Evolutionary conservation across 192 early-diverging fungal genomes (phyloP).

Genomic region (Umbelopsis sp.): DNA sequence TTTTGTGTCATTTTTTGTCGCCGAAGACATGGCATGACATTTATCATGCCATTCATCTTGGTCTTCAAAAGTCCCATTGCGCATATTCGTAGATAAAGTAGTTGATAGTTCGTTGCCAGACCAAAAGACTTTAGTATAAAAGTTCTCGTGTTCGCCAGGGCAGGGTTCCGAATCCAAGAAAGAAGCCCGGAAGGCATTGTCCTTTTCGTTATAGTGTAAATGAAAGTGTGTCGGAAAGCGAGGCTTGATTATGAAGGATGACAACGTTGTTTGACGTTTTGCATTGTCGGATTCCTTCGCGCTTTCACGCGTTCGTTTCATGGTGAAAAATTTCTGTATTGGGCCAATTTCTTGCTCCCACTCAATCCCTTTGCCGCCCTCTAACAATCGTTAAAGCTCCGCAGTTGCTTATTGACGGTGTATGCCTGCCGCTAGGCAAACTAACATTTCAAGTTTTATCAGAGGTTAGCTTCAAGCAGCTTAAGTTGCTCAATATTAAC

Average conservation of each 20-base stretch:
- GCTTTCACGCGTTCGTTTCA: constrained; percentile 12
- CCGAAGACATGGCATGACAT: not conserved
- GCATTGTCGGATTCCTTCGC: not conserved
- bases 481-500: too few species aligned
- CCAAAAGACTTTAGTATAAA: constrained; percentile 6
- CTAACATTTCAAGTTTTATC: too few species aligned
- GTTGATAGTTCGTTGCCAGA: not conserved
- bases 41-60: constrained; percentile 13
- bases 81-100: not conserved
- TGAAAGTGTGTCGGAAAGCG: not conserved
- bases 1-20: not conserved
- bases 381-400: too few species aligned
- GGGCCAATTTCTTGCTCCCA: too few species aligned
- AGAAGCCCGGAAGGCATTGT: not conserved
- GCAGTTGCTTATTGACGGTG: too few species aligned
- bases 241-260: not conserved
- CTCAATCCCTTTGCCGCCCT: too few species aligned
- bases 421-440: too few species aligned
- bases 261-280: constrained; percentile 4
- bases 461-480: too few species aligned
- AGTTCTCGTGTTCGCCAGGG: not conserved
- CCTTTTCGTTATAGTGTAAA: not conserved
- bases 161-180: not conserved
- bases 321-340: not conserved
- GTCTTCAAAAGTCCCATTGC: constrained; percentile 7